These are phyloP conservation scores for Aspergillus heteromorphus DNA, from an alignment of 495 filamentous ascomycete genomes.

Conservation along the genomic window DNA sequence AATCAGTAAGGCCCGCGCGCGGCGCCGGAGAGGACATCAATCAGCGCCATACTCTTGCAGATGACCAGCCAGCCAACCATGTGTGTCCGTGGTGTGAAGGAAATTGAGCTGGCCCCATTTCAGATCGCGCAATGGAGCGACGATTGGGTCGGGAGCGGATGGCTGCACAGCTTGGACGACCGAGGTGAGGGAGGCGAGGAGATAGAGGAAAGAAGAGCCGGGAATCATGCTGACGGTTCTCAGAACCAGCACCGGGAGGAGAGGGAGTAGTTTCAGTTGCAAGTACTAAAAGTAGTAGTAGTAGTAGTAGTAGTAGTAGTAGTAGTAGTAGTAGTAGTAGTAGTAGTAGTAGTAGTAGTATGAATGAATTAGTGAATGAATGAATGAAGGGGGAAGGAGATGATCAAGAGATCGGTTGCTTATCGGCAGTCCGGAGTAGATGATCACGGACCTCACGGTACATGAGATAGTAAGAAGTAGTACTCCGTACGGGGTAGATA, in stretches of 20 bases:
- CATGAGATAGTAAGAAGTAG: too few relatives aligned
- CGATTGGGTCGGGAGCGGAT: constrained; percentile 68
- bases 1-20: constrained; percentile 7
- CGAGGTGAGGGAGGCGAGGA: constrained; percentile 21
- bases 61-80: constrained; percentile 95
- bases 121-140: constrained; percentile 75
- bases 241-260: too few relatives aligned
- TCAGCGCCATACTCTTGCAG: constrained; percentile 64
- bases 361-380: too few relatives aligned
- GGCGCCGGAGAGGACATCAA: not conserved
- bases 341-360: too few relatives aligned
- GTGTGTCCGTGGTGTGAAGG: constrained; percentile 88
- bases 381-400: too few relatives aligned
- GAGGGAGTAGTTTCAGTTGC: too few relatives aligned
- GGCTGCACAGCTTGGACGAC: constrained; percentile 61
- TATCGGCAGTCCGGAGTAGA: constrained; percentile 9
- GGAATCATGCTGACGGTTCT: not conserved
- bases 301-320: too few relatives aligned
- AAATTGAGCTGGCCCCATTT: constrained; percentile 92
- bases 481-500: too few relatives aligned
- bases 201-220: not conserved
- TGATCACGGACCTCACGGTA: too few relatives aligned
- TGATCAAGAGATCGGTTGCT: not conserved
- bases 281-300: too few relatives aligned
- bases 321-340: too few relatives aligned